Evolutionary conservation across 1,139 yeast genomes (phyloP).

Genomic region (Nadsonia starkeyi-henricii): DNA sequence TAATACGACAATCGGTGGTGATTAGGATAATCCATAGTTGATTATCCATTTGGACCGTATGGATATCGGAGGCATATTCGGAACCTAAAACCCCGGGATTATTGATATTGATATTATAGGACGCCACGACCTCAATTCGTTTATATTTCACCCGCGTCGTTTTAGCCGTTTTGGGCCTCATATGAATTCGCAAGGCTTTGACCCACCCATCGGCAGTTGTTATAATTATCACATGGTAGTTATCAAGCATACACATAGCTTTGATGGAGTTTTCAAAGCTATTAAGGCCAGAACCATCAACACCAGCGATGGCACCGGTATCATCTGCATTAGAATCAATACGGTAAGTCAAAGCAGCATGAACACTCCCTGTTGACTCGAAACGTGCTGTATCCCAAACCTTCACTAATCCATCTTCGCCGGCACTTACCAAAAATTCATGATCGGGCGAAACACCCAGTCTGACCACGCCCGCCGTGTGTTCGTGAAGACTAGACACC

Average conservation of each 20-base stretch:
- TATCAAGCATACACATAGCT: slow-evolving; percentile 35
- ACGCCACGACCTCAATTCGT: slow-evolving; percentile 2
- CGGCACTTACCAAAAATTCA: slow-evolving; percentile 62
- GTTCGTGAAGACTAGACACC: slow-evolving; percentile 48
- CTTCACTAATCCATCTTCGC: slow-evolving; percentile 54
- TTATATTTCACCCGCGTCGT: slow-evolving; percentile 7
- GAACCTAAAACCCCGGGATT: slow-evolving; percentile 4
- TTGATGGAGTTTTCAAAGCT: no score
- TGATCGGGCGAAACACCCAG: slow-evolving; percentile 45
- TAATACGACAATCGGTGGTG: slow-evolving; percentile 41
- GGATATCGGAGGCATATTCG: slow-evolving; percentile 35
- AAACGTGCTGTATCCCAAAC: slow-evolving; percentile 67
- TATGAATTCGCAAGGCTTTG: slow-evolving; percentile 13
- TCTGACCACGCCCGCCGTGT: slow-evolving; percentile 37
- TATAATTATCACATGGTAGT: slow-evolving; percentile 41
- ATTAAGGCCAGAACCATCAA: no score
- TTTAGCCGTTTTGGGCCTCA: slow-evolving; percentile 1
- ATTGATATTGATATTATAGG: slow-evolving; percentile 3
- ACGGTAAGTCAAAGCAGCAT: slow-evolving; percentile 34
- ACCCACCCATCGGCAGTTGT: slow-evolving; percentile 3
- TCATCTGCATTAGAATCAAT: no score
- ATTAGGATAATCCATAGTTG: slow-evolving; percentile 26
- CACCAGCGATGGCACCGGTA: no score
- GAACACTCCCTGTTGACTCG: slow-evolving; percentile 49
- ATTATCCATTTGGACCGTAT: slow-evolving; percentile 24